Conservation (phyloP, 169 alveolate genomes). For the Plasmodium yoelii region DNA sequence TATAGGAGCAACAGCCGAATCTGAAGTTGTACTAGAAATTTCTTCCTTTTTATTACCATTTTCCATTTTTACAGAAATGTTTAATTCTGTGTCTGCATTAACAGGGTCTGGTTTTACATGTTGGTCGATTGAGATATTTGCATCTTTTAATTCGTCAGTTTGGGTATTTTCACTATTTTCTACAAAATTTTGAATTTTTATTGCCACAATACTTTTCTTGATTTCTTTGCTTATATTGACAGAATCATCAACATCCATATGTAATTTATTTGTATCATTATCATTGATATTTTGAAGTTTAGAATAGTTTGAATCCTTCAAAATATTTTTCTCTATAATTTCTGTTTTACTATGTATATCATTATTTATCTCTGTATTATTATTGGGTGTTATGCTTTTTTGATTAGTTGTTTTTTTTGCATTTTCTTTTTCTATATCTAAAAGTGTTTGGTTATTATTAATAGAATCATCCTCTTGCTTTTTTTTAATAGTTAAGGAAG, state of each 20-base stretch:
- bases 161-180: no score
- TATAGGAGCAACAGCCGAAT: no score
- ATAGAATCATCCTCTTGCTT: constrained; percentile 3
- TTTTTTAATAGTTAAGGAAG: constrained; percentile 12
- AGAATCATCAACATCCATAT: background rate
- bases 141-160: no score
- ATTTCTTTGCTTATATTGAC: background rate
- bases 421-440: constrained; percentile 6
- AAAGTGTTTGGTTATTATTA: background rate
- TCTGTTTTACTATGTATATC: background rate
- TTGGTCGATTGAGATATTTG: no score
- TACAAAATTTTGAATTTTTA: constrained; percentile 9
- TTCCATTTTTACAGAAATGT: no score
- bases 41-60: no score
- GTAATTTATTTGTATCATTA: background rate
- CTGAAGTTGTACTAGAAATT: no score
- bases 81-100: no score
- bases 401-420: background rate
- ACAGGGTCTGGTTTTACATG: no score
- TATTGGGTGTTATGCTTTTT: background rate
- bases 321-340: background rate
- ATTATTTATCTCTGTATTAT: background rate
- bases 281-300: background rate
- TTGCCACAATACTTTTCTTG: background rate
- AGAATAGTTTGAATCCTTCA: background rate